Percentiles rank a stretch among this genome's conserved stretches.
phyloP scores from a whole-genome alignment of 306 rosid genomes.

The Quercus suber region DNA sequence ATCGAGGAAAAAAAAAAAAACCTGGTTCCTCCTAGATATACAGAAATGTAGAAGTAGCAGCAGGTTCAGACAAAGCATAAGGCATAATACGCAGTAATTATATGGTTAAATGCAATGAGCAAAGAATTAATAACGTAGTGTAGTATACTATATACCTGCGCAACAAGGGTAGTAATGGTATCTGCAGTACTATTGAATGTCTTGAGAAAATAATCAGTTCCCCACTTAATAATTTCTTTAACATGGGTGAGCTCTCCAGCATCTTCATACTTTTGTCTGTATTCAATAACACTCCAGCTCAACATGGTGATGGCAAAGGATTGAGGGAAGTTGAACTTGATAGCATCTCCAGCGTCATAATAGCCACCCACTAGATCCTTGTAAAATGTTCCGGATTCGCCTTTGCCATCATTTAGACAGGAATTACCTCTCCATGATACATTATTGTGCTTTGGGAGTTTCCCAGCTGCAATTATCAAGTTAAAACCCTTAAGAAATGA shows the following conservation, averaged over 20 bases:
- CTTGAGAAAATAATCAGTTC: constrained; percentile 88
- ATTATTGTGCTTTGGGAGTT: constrained; percentile 89
- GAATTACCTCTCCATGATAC: constrained; percentile 99
- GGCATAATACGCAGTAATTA: no score
- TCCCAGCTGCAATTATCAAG: constrained; percentile 60
- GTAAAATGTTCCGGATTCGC: constrained; percentile 28
- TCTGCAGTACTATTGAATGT: constrained; percentile 89
- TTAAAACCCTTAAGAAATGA: neutral
- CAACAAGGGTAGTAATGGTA: constrained; percentile 46
- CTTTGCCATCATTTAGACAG: constrained; percentile 60
- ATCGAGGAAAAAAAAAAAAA: neutral
- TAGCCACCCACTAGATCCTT: constrained; percentile 87
- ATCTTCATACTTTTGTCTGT: constrained; percentile 88
- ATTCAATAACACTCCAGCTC: constrained; percentile 98
- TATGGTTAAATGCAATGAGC: neutral
- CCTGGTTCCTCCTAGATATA: neutral
- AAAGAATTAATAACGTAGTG: neutral
- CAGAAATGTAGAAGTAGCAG: neutral
- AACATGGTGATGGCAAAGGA: constrained; percentile 85
- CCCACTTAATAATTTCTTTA: constrained; percentile 91
- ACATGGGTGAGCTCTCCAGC: constrained; percentile 85
- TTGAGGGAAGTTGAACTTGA: constrained; percentile 84
- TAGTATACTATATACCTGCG: constrained; percentile 47
- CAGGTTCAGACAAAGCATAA: neutral
- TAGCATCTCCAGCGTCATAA: constrained; percentile 97